A percentile compares a stretch with the other conserved stretches of the same genome.
Evolutionary conservation across 2,329 filamentous ascomycete genomes (phyloP).

Genomic region (Fusarium annulatum): DNA sequence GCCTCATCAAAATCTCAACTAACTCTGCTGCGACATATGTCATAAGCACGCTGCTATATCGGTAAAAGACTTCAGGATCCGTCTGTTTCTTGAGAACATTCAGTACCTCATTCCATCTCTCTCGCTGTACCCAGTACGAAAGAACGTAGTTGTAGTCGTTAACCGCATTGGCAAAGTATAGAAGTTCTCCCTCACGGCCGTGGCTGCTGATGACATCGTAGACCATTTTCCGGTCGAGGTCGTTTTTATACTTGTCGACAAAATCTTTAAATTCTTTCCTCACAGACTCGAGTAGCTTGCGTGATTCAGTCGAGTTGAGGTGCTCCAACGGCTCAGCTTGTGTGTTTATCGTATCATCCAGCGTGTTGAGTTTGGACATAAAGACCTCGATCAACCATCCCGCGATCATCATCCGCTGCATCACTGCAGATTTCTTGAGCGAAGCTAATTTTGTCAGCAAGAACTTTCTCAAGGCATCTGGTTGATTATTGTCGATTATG

Average conservation of each 20-base stretch:
- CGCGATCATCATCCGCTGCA: conserved; percentile 96
- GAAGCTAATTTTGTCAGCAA: conserved; percentile 83
- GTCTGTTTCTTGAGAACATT: conserved; percentile 92
- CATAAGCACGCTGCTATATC: conserved; percentile 97
- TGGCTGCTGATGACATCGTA: conserved; percentile 98
- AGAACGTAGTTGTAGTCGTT: conserved; percentile 96
- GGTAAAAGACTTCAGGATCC: conserved; percentile 92
- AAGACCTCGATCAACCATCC: conserved; percentile 96
- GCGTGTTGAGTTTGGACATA: conserved; percentile 94
- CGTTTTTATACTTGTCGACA: conserved; percentile 82
- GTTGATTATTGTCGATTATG: conserved; percentile 90
- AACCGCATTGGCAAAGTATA: conserved; percentile 88
- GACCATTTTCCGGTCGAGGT: conserved; percentile 89
- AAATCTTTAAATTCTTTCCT: conserved; percentile 90
- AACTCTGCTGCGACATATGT: conserved; percentile 84
- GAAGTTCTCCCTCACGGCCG: conserved; percentile 89
- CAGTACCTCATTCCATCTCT: conserved; percentile 89
- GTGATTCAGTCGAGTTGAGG: conserved; percentile 75
- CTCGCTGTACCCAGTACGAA: conserved; percentile 96
- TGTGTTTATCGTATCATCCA: conserved; percentile 94
- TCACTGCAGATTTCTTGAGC: conserved; percentile 83
- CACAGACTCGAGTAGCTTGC: conserved; percentile 76
- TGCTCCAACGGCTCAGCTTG: conserved; percentile 83
- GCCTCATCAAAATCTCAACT: conserved; percentile 96
- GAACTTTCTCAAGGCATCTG: conserved; percentile 91